A percentile compares a stretch with the other conserved stretches of the same genome.
phyloP scores from a whole-genome alignment of 495 filamentous ascomycete species.

The Aspergillus diversus region DNA sequence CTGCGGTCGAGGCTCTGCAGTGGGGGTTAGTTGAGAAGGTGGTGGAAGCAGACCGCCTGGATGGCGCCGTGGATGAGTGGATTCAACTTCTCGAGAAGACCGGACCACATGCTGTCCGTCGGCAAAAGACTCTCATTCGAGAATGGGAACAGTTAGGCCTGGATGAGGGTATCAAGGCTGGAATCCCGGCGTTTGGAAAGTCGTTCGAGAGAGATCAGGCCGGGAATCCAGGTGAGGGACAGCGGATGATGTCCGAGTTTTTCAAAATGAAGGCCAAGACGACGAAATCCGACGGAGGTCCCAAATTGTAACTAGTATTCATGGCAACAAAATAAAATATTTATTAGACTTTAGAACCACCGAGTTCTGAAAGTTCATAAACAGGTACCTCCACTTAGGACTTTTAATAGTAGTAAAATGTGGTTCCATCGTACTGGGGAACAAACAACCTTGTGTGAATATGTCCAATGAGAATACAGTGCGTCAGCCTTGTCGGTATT shows the following conservation, averaged over 20 bases:
- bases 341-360: too few relatives aligned
- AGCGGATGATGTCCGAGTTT: constrained; percentile 29
- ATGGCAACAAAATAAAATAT: too few relatives aligned
- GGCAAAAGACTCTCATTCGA: constrained; percentile 31
- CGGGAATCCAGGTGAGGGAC: constrained; percentile 4
- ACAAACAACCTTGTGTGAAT: neutral
- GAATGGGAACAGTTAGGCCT: constrained; percentile 29
- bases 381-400: neutral
- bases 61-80: constrained; percentile 31
- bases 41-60: constrained; percentile 23
- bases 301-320: neutral
- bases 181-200: constrained; percentile 29
- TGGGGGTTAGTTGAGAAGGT: constrained; percentile 35
- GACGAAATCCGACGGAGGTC: neutral
- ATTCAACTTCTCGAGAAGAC: constrained; percentile 30
- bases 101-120: constrained; percentile 28
- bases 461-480: neutral
- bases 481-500: constrained; percentile 16
- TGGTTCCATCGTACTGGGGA: too few relatives aligned
- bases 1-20: constrained; percentile 26
- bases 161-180: constrained; percentile 25
- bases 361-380: too few relatives aligned
- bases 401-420: too few relatives aligned
- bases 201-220: constrained; percentile 17
- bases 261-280: constrained; percentile 15